Percentiles rank a stretch among this genome's conserved stretches.
phyloP scores from a whole-genome alignment of 257 asterid genomes.

The Nicotiana paniculata region DNA sequence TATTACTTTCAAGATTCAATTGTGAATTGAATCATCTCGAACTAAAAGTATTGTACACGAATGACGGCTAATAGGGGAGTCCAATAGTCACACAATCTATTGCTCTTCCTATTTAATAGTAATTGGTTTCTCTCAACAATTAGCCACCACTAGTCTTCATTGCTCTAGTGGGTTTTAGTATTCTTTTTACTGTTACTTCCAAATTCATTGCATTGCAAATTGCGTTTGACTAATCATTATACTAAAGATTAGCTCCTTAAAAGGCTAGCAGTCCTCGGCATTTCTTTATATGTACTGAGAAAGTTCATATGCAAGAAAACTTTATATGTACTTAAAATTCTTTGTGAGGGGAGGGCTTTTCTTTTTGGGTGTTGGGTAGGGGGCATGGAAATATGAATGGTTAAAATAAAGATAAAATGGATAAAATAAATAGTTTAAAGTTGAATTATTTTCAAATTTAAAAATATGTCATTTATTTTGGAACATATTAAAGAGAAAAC shows the following conservation, averaged over 20 bases:
- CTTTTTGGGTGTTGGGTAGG: not conserved
- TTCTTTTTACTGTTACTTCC: not conserved
- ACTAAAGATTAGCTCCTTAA: not conserved
- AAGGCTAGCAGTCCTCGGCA: not conserved
- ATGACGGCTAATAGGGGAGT: not conserved
- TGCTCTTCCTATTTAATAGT: not conserved
- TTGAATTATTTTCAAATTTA: too few species aligned
- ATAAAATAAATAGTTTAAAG: too few species aligned
- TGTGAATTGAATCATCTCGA: not conserved
- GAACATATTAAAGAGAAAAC: too few species aligned
- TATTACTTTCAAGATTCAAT: not conserved
- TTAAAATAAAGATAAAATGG: not conserved
- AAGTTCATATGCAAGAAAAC: not conserved
- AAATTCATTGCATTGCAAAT: not conserved
- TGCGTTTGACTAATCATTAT: not conserved
- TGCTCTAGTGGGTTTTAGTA: not conserved
- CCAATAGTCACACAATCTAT: not conserved
- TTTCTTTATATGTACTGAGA: not conserved
- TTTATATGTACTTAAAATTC: not conserved
- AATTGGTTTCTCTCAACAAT: not conserved
- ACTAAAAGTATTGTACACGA: not conserved
- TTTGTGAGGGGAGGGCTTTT: not conserved
- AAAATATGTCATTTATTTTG: too few species aligned
- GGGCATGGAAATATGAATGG: not conserved
- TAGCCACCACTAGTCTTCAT: not conserved